Evolutionary conservation across 148 eudicot species (phyloP).

Genomic region (Nepenthes mirabilis): DNA sequence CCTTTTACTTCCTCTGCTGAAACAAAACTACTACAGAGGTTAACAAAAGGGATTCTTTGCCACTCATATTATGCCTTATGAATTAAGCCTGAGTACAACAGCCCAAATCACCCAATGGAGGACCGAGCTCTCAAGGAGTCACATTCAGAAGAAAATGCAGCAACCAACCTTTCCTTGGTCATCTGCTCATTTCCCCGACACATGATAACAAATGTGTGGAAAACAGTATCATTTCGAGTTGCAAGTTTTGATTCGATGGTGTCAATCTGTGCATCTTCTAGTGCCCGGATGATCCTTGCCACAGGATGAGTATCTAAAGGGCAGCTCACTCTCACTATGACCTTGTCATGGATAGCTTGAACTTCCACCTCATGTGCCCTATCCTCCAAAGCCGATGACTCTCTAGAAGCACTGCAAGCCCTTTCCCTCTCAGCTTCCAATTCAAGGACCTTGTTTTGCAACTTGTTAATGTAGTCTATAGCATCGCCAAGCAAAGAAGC

Average conservation of each 20-base stretch:
- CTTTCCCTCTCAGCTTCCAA: conserved; percentile 36
- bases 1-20: conserved; percentile 5
- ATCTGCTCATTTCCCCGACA: conserved; percentile 40
- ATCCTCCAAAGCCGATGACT: conserved; percentile 12
- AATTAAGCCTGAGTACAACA: not conserved
- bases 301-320: conserved; percentile 41
- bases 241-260: conserved; percentile 36
- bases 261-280: conserved; percentile 25
- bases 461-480: conserved; percentile 36
- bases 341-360: conserved; percentile 21
- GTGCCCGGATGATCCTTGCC: conserved; percentile 32
- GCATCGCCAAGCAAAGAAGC: conserved; percentile 58
- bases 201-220: conserved; percentile 48
- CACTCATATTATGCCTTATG: conserved; percentile 7
- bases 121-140: conserved; percentile 14
- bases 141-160: conserved; percentile 25
- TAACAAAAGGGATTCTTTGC: conserved; percentile 7
- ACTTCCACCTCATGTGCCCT: conserved; percentile 24
- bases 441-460: conserved; percentile 42
- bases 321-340: conserved; percentile 37
- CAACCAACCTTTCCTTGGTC: conserved; percentile 43
- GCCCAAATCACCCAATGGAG: conserved; percentile 5
- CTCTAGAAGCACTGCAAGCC: conserved; percentile 11
- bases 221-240: conserved; percentile 30
- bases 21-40: conserved; percentile 17